phyloP scores from a whole-genome alignment of 352 stramenopile species.

The Phytophthora ohioensis region DNA sequence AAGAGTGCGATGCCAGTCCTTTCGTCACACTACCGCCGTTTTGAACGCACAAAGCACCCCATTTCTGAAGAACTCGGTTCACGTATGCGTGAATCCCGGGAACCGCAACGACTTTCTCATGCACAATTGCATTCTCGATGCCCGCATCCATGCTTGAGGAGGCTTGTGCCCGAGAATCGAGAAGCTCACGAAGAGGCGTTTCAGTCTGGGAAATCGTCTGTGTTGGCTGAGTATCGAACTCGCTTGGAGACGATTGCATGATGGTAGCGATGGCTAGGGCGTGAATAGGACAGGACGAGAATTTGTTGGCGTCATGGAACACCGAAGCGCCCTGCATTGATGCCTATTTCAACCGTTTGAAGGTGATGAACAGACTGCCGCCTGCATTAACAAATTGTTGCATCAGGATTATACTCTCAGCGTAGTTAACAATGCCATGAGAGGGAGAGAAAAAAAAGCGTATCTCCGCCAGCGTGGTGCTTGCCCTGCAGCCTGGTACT shows the following conservation, averaged over 20 bases:
- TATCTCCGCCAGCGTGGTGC: too few species aligned
- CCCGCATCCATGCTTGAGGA: too few species aligned
- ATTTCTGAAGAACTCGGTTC: neutral
- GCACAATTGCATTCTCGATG: neutral
- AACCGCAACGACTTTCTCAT: neutral
- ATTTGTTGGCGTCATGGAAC: conserved; percentile 5
- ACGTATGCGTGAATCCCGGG: conserved; percentile 15
- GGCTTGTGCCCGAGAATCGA: too few species aligned
- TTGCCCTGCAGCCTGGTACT: too few species aligned
- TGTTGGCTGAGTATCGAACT: neutral
- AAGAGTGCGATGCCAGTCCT: conserved; percentile 18
- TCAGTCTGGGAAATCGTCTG: too few species aligned
- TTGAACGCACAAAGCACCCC: neutral
- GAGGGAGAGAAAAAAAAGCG: too few species aligned
- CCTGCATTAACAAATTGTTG: neutral
- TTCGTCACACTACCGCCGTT: neutral
- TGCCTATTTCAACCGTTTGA: conserved; percentile 17
- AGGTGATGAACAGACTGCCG: conserved; percentile 14
- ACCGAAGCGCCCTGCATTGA: neutral
- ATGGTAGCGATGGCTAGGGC: conserved; percentile 1
- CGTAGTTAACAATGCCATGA: too few species aligned
- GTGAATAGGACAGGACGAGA: conserved; percentile 4
- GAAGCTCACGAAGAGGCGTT: too few species aligned
- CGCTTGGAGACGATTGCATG: conserved; percentile 6
- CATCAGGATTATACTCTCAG: too few species aligned